Percentiles rank a stretch among this genome's conserved stretches.
phyloP scores from a whole-genome alignment of 148 eudicot species.

The Gaultheria prostrata region DNA sequence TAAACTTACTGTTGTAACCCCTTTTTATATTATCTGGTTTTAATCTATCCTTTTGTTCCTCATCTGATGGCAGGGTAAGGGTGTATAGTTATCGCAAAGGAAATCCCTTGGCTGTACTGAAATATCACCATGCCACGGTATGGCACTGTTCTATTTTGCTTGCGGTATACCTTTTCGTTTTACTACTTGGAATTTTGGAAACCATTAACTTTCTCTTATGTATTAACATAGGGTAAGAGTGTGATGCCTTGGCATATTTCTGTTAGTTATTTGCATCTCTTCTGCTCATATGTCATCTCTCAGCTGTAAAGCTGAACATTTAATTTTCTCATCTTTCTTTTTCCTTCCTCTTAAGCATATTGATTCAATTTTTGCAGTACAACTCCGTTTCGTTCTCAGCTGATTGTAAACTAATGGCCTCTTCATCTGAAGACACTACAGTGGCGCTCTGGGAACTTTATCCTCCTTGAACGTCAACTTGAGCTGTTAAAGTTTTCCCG shows the following conservation, averaged over 20 bases:
- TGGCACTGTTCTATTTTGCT: neutral
- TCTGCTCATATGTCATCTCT: neutral
- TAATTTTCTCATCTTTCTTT: neutral
- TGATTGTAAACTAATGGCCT: constrained; percentile 21
- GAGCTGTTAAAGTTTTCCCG: neutral
- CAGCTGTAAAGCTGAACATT: neutral
- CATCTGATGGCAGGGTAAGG: constrained; percentile 53
- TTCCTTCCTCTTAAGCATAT: neutral
- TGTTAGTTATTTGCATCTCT: neutral
- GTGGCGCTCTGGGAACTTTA: constrained; percentile 20
- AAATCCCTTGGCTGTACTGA: constrained; percentile 77
- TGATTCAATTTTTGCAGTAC: constrained; percentile 9
- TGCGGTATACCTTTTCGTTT: neutral
- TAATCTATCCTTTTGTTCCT: neutral
- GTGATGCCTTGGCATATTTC: neutral
- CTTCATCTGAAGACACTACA: constrained; percentile 20
- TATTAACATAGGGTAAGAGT: neutral
- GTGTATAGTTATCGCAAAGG: constrained; percentile 82
- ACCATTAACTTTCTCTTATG: neutral
- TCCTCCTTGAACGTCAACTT: constrained; percentile 7
- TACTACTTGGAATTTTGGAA: neutral
- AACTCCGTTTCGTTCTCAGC: constrained; percentile 14
- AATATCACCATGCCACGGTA: constrained; percentile 31
- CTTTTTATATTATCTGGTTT: neutral
- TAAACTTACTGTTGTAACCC: neutral